phyloP scores from a whole-genome alignment of 192 early-diverging fungal genomes.

The Linnemannia exigua region DNA sequence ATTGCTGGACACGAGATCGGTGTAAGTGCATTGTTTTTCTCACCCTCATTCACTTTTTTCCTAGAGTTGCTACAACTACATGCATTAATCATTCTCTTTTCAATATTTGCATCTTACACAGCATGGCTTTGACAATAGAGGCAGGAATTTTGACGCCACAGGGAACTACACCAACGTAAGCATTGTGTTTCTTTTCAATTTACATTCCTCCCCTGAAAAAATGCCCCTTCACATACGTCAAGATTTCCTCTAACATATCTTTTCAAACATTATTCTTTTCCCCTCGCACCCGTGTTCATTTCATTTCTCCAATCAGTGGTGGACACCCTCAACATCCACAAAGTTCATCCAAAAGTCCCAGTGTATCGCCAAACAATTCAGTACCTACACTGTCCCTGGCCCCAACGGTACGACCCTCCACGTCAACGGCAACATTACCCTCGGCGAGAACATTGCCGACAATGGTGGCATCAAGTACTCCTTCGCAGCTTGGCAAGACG shows the following conservation, averaged over 20 bases:
- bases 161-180: constrained; percentile 58
- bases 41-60: neutral
- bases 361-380: constrained; percentile 78
- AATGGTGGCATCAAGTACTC: constrained; percentile 71
- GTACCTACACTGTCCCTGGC: constrained; percentile 56
- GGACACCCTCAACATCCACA: constrained; percentile 65
- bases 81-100: neutral
- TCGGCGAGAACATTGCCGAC: constrained; percentile 78
- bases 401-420: constrained; percentile 36
- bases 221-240: no score
- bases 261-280: neutral
- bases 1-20: constrained; percentile 78
- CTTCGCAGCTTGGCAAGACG: constrained; percentile 55
- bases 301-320: constrained; percentile 63
- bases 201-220: no score
- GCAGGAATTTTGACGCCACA: constrained; percentile 62
- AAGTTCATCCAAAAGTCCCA: constrained; percentile 63
- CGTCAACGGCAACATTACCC: constrained; percentile 67
- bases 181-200: constrained; percentile 46
- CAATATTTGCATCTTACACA: neutral
- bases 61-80: neutral
- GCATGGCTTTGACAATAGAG: constrained; percentile 76
- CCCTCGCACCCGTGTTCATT: no score
- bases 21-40: neutral
- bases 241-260: constrained; percentile 44